Base-by-base conservation (phyloP, 192 early-diverging fungal genomes). In the Backusella luteola region DNA sequence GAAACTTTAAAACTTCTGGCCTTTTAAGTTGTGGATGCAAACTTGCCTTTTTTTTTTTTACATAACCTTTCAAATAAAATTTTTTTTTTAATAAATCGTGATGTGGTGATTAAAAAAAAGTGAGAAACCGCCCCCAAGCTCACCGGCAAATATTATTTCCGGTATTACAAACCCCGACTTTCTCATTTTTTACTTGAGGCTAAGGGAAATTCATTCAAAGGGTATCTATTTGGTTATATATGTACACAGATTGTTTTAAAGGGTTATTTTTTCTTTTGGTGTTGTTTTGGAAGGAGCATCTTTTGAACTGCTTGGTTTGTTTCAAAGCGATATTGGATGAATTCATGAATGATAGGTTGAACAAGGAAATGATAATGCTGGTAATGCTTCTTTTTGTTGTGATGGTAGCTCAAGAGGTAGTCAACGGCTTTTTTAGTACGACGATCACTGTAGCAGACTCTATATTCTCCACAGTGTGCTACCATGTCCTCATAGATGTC, bases 381-480 rank as follows among this genome's bases (percentile, higher is more conserved):
- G 12, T 29, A 14, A 63, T 63, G 23, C 26, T 63, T 63, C 23
- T 63, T 63, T 63, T 23, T 63, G 19, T 49, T 49, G 56, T 29
- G 21, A 23, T 23, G 36, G 17, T 80, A 71, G 35, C 56, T 59
- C 34, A 76, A 73, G 17, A 82, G 53, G 23, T 74, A 63, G 53
- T 69, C 76, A 44, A 85, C 42, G 36, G 84, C 75, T 42, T 12
- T 21, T 42, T 73, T 69, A 9, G 69, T 56, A 38, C 80, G 66
- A 17, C 34, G 66, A n/a, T 83, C 76, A n/a, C 68, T 56, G 42
- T 83, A 76, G 7, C 67, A 63, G 19, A 67, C 68, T 8, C 69
- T 66, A 35, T 77, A 77, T 21, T 73, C 66, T 26, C 85, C 85
- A 39, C 76, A 77, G 41, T 88, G 76, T 46, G 56, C 35, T 12